These are phyloP conservation scores for Cyclostephanos invisitatus DNA, from an alignment of 108 stramenopile species.

Conservation along the genomic window DNA sequence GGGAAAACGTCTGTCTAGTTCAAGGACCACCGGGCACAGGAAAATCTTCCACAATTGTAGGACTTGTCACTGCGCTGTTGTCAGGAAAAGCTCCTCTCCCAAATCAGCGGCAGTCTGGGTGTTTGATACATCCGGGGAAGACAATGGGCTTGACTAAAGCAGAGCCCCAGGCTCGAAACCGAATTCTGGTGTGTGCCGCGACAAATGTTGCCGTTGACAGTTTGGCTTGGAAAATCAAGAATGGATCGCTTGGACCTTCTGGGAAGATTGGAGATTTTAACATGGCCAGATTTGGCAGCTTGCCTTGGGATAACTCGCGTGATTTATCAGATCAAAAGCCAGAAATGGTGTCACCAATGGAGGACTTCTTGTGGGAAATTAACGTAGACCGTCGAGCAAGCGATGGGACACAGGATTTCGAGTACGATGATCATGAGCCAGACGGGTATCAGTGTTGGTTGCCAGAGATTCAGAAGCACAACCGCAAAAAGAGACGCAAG, in stretches of 20 bases:
- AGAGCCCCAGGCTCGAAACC: conserved; percentile 26
- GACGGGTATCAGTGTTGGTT: conserved; percentile 18
- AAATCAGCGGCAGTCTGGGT: conserved; percentile 27
- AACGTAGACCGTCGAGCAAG: conserved; percentile 45
- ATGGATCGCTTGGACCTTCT: conserved; percentile 43
- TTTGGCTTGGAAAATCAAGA: conserved; percentile 69
- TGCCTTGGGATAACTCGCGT: conserved; percentile 44
- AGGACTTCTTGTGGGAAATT: conserved; percentile 43
- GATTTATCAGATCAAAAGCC: conserved; percentile 26
- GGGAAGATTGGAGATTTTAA: conserved; percentile 47
- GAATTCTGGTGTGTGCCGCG: conserved; percentile 68
- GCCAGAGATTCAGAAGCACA: conserved; percentile 18
- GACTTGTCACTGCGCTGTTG: conserved; percentile 68
- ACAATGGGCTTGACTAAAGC: conserved; percentile 27
- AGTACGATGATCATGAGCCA: conserved; percentile 26
- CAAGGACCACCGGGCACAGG: conserved; percentile 69
- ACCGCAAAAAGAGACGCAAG: conserved; percentile 33
- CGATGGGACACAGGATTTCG: conserved; percentile 22
- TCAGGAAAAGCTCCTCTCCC: conserved; percentile 48
- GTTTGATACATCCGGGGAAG: conserved; percentile 44
- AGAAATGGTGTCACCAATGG: conserved; percentile 37
- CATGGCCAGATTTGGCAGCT: conserved; percentile 46
- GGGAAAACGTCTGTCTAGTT: conserved; percentile 36
- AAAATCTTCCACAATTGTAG: conserved; percentile 72
- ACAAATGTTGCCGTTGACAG: conserved; percentile 81